Base-by-base conservation (phyloP, 2,329 filamentous ascomycete genomes). In the Apiospora malaysiana region DNA sequence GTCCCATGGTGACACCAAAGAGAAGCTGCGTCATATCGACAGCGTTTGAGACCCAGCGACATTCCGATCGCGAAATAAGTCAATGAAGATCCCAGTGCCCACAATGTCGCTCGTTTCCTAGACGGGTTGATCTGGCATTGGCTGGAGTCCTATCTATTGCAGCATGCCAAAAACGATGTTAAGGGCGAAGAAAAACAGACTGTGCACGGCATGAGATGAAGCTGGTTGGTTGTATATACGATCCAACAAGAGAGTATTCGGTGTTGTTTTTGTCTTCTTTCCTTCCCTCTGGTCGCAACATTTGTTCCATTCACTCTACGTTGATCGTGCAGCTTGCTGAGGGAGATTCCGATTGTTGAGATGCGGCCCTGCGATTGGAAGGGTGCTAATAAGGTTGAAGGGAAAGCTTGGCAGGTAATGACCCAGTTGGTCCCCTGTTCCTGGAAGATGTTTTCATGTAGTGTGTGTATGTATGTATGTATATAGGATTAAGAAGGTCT, bases 81-180 rank as follows among this genome's bases (percentile, higher is more conserved):
- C 59, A 37, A 70, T 68, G 71, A 68, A 69, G 71, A 72, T 70
- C 71, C 65, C 69, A 70, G 51, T 70, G 71, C 63, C 66, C 40
- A 70, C 69, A 56, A 45, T 43, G 66, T 12, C 63, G 56, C 32
- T 63, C 56, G 56, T 63, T 63, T 63, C 56, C 56, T 21, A 40
- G 56, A 63, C n/a, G 45, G 69, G 21, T 56, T 42, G 51, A 42
- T 59, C 25, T 56, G 32, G 18, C 51, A 59, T 9, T 59, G 27
- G 51, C 51, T 59, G 32, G 51, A 59, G 51, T 27, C 21, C 27
- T 32, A 21, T 59, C 51, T 32, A 59, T 37, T 40, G 56, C 21
- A 40, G 32, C 56, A 40, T 63, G 56, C 40, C 56, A 40, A 32
- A 63, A 63, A 40, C 56, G 21, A n/a, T n/a, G n/a, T 40, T n/a